Percentiles rank a stretch among this genome's conserved stretches.
phyloP scores from a whole-genome alignment of 2,329 filamentous ascomycete species.

The Triangularia setosa region DNA sequence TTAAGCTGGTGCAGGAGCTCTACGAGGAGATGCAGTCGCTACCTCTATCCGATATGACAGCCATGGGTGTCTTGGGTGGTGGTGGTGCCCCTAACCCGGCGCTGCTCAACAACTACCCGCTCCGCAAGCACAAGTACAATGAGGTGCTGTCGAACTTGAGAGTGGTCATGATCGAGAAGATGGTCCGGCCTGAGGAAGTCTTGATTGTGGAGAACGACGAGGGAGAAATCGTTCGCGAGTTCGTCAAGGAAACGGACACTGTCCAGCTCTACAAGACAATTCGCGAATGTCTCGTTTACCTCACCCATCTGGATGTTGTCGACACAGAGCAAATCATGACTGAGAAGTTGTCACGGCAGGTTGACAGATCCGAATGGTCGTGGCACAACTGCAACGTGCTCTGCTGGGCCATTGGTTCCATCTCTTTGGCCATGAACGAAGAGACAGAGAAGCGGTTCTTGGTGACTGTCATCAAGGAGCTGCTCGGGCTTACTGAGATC shows the following conservation, averaged over 20 bases:
- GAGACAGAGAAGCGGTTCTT: constrained; percentile 98
- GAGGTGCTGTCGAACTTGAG: constrained; percentile 91
- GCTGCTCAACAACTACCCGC: constrained; percentile 82
- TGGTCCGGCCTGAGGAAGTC: constrained; percentile 97
- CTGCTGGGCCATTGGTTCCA: constrained; percentile 98
- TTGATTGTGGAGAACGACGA: constrained; percentile 99
- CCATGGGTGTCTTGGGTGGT: constrained; percentile 71
- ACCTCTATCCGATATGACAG: constrained; percentile 88
- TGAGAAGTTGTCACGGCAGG: constrained; percentile 91
- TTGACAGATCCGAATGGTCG: constrained; percentile 95
- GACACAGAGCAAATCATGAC: constrained; percentile 99
- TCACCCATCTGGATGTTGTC: constrained; percentile 94
- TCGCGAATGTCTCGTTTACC: constrained; percentile 90
- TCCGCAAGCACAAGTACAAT: constrained; percentile 97
- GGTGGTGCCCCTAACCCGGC: constrained; percentile 81
- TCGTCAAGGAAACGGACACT: constrained; percentile 98
- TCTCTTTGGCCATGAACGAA: constrained; percentile 98
- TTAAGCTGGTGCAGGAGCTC: constrained; percentile 93
- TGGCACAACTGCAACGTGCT: constrained; percentile 99
- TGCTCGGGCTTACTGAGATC: constrained; percentile 95
- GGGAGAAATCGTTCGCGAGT: constrained; percentile 97
- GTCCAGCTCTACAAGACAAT: constrained; percentile 99
- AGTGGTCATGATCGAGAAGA: constrained; percentile 99
- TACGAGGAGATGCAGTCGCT: constrained; percentile 99
- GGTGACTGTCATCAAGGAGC: constrained; percentile 97